These are phyloP conservation scores for Diplodia corticola DNA, from an alignment of 2,329 filamentous ascomycete genomes.

Conservation along the genomic window DNA sequence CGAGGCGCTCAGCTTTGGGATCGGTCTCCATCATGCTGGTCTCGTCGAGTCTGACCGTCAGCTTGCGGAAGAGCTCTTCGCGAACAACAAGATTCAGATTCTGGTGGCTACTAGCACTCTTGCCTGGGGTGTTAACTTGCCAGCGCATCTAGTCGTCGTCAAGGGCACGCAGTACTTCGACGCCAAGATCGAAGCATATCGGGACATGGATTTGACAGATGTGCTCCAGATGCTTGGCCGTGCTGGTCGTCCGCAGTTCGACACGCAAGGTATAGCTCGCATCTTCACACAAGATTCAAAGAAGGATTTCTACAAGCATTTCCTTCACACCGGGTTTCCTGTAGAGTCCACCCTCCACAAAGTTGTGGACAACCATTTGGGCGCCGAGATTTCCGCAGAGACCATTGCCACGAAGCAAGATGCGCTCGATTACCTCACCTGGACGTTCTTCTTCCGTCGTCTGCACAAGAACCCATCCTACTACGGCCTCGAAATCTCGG, in stretches of 20 bases:
- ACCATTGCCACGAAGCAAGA: constrained; percentile 95
- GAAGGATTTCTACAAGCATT: constrained; percentile 99
- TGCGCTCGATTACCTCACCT: constrained; percentile 94
- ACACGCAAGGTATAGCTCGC: constrained; percentile 89
- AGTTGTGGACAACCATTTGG: constrained; percentile 93
- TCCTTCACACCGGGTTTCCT: constrained; percentile 95
- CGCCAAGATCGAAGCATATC: constrained; percentile 95
- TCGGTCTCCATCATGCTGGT: constrained; percentile 95
- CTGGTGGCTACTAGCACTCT: constrained; percentile 93
- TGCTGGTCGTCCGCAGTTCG: constrained; percentile 93
- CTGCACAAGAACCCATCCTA: constrained; percentile 98
- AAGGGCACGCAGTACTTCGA: constrained; percentile 99
- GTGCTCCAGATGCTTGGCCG: constrained; percentile 97
- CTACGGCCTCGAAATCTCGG: constrained; percentile 91
- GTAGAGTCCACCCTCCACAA: constrained; percentile 96
- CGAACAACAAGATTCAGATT: constrained; percentile 98
- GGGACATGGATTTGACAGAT: constrained; percentile 98
- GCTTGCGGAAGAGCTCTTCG: constrained; percentile 88
- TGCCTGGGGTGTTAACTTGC: constrained; percentile 97
- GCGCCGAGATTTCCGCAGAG: constrained; percentile 89
- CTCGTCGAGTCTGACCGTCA: constrained; percentile 92
- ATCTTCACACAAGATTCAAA: constrained; percentile 98
- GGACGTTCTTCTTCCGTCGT: constrained; percentile 98
- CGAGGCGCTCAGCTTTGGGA: constrained; percentile 95
- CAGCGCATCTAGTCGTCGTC: constrained; percentile 93